Evolutionary conservation across 1,284 basidiomycete genomes (phyloP), one percentile per base, ranked within the genome.

Genomic region (Boletus smithii): DNA sequence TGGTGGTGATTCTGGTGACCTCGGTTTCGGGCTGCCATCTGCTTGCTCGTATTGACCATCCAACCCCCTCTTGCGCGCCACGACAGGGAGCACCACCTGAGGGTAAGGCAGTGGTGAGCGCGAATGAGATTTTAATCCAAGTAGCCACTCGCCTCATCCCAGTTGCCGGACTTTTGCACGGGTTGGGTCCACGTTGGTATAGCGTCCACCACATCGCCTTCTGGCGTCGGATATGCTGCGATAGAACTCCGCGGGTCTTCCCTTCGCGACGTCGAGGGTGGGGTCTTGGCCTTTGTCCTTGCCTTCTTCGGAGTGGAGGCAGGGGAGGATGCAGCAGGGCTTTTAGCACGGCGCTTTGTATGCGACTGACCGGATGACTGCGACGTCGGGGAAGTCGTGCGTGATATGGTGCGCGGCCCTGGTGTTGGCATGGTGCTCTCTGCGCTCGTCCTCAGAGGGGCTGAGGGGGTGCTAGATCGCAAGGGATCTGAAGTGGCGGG

Each of bases 1-100:
- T 16, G 66, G 53, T n/a, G 55, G 32, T 38, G 57, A 58, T 7
- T 70, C 66, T 8, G 64, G 62, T 60, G 67, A 67, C 59, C 69
- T 79, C 32, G 76, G 73, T 56, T 76, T 73, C 23, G 81, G 75
- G 55, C 75, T 81, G 10, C 83, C 84, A 60, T 81, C 77, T 14
- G 76, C 83, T 44, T 76, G 73, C 53, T 81, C 75, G 56, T 84
- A 88, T 51, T 83, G 75, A 33, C 74, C 78, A 46, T 85, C 80
- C 36, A 90, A 62, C 9, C 88, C 89, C 59, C 84, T 84, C 71
- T 91, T 91, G 51, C 87, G 77, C 14, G 91, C 90, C 5, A 94
- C 86, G 4, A 85, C 87, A 9, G 83, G 83, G 9, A 86, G 65
- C 3, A 85, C 78, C 20, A 85, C 78, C 79, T 49, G 24, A 38